Percentiles rank a stretch among this genome's conserved stretches.
Conservation (phyloP, 257 asterid species). For the Fraxinus quadrangulata region DNA sequence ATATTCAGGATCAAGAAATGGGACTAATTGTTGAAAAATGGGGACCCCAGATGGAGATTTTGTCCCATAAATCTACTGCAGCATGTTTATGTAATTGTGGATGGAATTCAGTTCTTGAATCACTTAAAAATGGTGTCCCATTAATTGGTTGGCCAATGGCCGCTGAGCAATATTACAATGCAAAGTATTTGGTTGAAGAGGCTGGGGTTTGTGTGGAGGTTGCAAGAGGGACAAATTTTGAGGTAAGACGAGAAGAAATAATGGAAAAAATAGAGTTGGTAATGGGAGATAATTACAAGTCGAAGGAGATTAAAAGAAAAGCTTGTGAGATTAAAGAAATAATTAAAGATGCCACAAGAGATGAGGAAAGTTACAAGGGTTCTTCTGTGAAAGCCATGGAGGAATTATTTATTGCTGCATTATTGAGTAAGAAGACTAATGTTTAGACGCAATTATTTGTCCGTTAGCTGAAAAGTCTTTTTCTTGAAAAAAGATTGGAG, state of each 20-base stretch:
- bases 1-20: conserved; percentile 29
- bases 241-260: conserved; percentile 48
- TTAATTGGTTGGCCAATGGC: conserved; percentile 65
- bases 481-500: neutral
- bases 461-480: neutral
- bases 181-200: conserved; percentile 52
- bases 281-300: conserved; percentile 45
- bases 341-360: conserved; percentile 36
- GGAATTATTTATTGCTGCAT: conserved; percentile 45
- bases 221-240: conserved; percentile 56
- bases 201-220: conserved; percentile 59
- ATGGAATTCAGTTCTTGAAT: conserved; percentile 68
- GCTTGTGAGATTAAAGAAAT: conserved; percentile 39
- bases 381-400: conserved; percentile 58
- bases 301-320: conserved; percentile 41
- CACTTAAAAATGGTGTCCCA: conserved; percentile 52
- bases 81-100: conserved; percentile 62
- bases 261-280: conserved; percentile 52
- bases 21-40: conserved; percentile 49
- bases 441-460: neutral
- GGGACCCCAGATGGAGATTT: conserved; percentile 63
- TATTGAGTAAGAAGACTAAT: neutral
- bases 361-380: conserved; percentile 41
- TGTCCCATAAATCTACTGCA: conserved; percentile 44
- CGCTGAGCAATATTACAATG: conserved; percentile 62